phyloP scores from a whole-genome alignment of 768 basidiomycete species.

The Mycena galericulata region DNA sequence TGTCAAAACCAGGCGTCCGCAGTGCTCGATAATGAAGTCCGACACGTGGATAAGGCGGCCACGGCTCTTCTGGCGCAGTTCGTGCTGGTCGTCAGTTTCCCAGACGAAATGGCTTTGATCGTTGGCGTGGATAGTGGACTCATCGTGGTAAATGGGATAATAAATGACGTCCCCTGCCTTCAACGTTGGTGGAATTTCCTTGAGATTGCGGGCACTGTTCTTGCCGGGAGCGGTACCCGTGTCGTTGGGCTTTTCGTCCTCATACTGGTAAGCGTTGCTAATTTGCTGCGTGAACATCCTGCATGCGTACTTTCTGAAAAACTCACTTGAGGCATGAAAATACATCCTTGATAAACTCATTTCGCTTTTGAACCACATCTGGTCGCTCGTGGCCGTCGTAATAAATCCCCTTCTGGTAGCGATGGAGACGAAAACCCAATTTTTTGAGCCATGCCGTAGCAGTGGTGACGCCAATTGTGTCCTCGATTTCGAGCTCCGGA shows the following conservation, averaged over 20 bases:
- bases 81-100: conserved; percentile 35
- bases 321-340: conserved; percentile 18
- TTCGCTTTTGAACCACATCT: conserved; percentile 37
- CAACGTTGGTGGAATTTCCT: conserved; percentile 31
- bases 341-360: conserved; percentile 25
- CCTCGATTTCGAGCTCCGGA: conserved; percentile 26
- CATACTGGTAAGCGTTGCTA: conserved; percentile 14
- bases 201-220: background rate
- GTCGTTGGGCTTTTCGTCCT: conserved; percentile 17
- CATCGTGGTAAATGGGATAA: conserved; percentile 38
- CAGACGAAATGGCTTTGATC: conserved; percentile 34
- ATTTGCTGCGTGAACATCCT: background rate
- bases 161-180: conserved; percentile 29
- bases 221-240: background rate
- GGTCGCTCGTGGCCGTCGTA: conserved; percentile 37
- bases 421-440: conserved; percentile 23
- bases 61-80: conserved; percentile 35
- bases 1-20: conserved; percentile 30
- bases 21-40: conserved; percentile 36
- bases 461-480: conserved; percentile 21
- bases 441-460: conserved; percentile 30
- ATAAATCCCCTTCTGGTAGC: conserved; percentile 36
- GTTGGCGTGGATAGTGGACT: conserved; percentile 38
- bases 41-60: conserved; percentile 37
- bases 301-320: background rate